Percentiles rank a stretch among this genome's conserved stretches.
These are phyloP conservation scores for Acacia pycnantha DNA, from an alignment of 331 rosid species.

Conservation along the genomic window DNA sequence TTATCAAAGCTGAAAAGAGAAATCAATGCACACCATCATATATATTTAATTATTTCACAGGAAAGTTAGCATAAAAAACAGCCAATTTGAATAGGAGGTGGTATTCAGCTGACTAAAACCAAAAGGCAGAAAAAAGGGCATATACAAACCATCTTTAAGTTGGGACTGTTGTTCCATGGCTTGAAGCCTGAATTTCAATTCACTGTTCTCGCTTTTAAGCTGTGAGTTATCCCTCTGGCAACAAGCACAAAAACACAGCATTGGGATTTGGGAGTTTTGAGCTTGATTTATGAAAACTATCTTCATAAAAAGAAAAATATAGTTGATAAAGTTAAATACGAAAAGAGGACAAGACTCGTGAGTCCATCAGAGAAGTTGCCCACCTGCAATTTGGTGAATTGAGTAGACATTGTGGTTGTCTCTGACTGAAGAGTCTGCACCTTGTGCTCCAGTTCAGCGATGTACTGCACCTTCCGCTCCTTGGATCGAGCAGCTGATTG, in stretches of 20 bases:
- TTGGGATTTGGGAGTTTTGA: background rate
- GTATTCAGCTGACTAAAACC: conserved; percentile 22
- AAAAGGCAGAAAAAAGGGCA: conserved; percentile 6
- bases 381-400: conserved; percentile 76
- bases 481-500: conserved; percentile 96
- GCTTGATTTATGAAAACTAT: conserved; percentile 17
- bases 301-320: background rate
- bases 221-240: conserved; percentile 58
- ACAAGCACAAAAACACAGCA: conserved; percentile 22
- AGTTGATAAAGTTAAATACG: background rate
- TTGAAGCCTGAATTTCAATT: conserved; percentile 83
- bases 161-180: conserved; percentile 85
- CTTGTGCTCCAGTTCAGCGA: conserved; percentile 81
- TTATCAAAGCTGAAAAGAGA: background rate
- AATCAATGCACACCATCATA: conserved; percentile 4
- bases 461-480: conserved; percentile 72
- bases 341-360: background rate
- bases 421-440: conserved; percentile 91
- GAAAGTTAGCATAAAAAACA: background rate
- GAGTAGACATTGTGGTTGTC: conserved; percentile 77
- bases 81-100: background rate
- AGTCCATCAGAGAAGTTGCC: conserved; percentile 31
- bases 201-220: conserved; percentile 65
- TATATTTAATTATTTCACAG: background rate
- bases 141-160: conserved; percentile 69